Base-by-base conservation (phyloP, 352 stramenopile genomes). In the Pythium aquatile region DNA sequence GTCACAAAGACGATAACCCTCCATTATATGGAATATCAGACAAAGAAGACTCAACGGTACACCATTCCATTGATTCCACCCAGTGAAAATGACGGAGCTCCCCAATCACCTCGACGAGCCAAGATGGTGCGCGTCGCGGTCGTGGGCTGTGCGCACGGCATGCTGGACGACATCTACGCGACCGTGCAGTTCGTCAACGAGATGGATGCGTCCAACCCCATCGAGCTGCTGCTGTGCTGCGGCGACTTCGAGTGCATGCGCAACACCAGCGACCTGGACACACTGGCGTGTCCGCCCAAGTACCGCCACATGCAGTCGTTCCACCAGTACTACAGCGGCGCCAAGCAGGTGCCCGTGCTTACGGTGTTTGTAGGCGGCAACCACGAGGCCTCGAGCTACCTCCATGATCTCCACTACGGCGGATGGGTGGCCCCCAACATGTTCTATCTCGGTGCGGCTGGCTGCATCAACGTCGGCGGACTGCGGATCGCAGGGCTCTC, bases 181-280 rank as follows among this genome's bases (percentile, higher is more conserved):
- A 96, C 92, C 5, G 78, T 99, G 47, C 67, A 86, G 56, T 85
- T 90, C 56, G 87, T 98, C 65, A 94, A 99, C 70, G 69, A 90
- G 66, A 81, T 93, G 71, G 84, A 94, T 37, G 68, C 77, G 16
- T 61, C 68, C 11, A 81, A 84, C 13, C 81, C 84, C 9, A 87
- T 99, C 26, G 91, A 99, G 68, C 70, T 99, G 37, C 72, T 99
- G 55, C 72, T 99, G 20, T 98, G 95, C 73, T 99, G 98, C 72
- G 98, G 98, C 33, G 98, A 99, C 83, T 99, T 99, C 72, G 94
- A 99, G 73, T 97, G 96, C 53, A 85, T 99, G 69, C 90, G 98
- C 53, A 99, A 99, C 75, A 68, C 83, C 58, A 73, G 78, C 47
- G 98, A 99, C 78, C 89, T 99, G 60, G 82, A 97, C 58, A 97